Base-by-base conservation (phyloP, 129 eudicot genomes). In the Escallonia herrerae region DNA sequence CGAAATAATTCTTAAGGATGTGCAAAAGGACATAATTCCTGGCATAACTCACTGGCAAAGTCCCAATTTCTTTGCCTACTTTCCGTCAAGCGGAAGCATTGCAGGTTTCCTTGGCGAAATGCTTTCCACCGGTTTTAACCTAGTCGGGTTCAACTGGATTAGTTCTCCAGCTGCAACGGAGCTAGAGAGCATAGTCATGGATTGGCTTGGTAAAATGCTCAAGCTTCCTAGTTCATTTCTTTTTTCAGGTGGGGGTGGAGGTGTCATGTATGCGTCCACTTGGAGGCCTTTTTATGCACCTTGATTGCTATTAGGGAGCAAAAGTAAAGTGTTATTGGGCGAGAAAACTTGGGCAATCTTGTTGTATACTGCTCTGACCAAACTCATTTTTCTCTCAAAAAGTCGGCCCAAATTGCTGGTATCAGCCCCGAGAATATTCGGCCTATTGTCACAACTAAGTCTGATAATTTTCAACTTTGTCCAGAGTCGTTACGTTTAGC, bases 81-180 rank as follows among this genome's bases (percentile, higher is more conserved):
- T 75, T 46, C 85, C 81, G 6, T 63, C 72, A 12, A 64, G 74
- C 3, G 81, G 69, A 4, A 75, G 81, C 69, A 50, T 44, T 13
- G 85, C 81, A 6, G 85, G 75, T 5, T 71, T 80, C 10, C 68
- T 80, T 9, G 81, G 85, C 3, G 85, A 80, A 40, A 45, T 76
- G 62, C 43, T 80, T 13, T 48, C 75, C 44, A 63, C 78, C 4
- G 78, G 80, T 2, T 80, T 80, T 39, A 72, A 76, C 47, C 22
- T 56, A 6, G 85, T 80, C 4, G 85, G 85, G n/a, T 80, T 80
- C 55, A 80, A 80, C 59, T 80, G 85, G 85, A 51, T 71, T 15
- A 64, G 81, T 2, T 80, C 85, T 0, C 85, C 85, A 0, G 85
- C 85, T 6, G 81, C 85, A 9, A 80, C 81, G 1, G 85, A 80